Conservation (phyloP, 495 filamentous ascomycete species). For the Penicillium bialowiezense region DNA sequence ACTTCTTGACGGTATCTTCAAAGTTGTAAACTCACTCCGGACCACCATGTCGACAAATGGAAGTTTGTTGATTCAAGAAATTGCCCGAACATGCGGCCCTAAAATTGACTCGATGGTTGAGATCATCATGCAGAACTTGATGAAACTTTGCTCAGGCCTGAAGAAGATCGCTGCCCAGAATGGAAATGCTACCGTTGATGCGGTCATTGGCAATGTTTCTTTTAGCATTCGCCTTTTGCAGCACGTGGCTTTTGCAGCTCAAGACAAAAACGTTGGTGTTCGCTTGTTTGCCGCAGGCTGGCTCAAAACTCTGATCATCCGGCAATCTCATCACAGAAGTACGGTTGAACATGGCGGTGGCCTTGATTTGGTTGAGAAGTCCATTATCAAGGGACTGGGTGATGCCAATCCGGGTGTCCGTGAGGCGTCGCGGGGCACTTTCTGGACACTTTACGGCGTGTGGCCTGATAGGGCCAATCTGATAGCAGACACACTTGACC, state of each 20-base stretch:
- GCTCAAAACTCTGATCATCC: constrained; percentile 76
- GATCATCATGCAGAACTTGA: constrained; percentile 79
- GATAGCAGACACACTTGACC: constrained; percentile 71
- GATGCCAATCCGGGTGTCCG: constrained; percentile 87
- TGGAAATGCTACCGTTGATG: constrained; percentile 72
- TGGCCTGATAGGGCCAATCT: constrained; percentile 77
- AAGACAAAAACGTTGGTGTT: constrained; percentile 89
- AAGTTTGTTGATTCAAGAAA: constrained; percentile 80
- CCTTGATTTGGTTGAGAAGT: constrained; percentile 79
- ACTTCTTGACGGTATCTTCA: constrained; percentile 85
- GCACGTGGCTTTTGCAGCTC: constrained; percentile 72
- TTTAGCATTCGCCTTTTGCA: constrained; percentile 78
- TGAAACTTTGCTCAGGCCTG: constrained; percentile 81
- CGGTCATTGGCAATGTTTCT: constrained; percentile 71
- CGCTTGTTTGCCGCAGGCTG: constrained; percentile 76
- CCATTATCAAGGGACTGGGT: constrained; percentile 76
- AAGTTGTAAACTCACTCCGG: constrained; percentile 78
- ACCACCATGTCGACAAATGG: constrained; percentile 87
- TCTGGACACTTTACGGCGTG: constrained; percentile 72
- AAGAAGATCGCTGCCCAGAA: constrained; percentile 87
- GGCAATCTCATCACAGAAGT: constrained; percentile 73
- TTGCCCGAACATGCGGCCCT: constrained; percentile 71
- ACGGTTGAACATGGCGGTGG: constrained; percentile 81
- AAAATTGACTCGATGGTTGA: constrained; percentile 87
- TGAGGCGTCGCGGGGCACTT: constrained; percentile 77